phyloP scores from a whole-genome alignment of 306 rosid genomes.

The Sophora flavescens region DNA sequence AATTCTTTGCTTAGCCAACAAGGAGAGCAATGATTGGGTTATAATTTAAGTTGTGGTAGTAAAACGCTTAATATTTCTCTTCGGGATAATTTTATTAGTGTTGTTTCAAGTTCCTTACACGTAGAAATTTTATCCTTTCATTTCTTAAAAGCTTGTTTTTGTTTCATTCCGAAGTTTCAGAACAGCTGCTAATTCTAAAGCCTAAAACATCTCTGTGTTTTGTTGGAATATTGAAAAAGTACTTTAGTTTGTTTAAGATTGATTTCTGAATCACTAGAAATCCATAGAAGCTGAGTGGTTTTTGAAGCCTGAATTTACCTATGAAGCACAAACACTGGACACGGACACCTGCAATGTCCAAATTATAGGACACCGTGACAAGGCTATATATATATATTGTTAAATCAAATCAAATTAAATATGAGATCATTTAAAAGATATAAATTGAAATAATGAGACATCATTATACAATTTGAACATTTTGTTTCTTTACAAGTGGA shows the following conservation, averaged over 20 bases:
- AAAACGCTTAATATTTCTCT: constrained; percentile 1
- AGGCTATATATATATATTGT: too few species aligned
- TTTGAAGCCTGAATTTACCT: constrained; percentile 38
- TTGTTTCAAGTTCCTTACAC: not conserved
- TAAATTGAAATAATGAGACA: too few species aligned
- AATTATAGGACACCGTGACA: too few species aligned
- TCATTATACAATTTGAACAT: too few species aligned
- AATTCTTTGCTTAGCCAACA: not conserved
- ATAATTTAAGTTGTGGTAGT: not conserved
- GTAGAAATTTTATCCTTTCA: constrained; percentile 15
- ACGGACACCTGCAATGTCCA: too few species aligned
- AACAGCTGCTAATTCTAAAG: constrained; percentile 9
- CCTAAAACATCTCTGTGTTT: not conserved
- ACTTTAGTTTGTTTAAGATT: not conserved
- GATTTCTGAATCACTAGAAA: constrained; percentile 5
- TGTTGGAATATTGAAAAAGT: constrained; percentile 27
- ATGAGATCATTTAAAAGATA: too few species aligned
- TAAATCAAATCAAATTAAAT: too few species aligned
- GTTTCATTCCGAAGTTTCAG: constrained; percentile 30
- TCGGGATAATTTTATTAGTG: not conserved
- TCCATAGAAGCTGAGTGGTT: constrained; percentile 18
- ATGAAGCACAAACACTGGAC: too few species aligned
- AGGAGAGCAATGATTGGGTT: constrained; percentile 6
- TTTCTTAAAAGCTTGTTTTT: constrained; percentile 24
- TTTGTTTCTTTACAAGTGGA: too few species aligned